Percentiles rank a stretch among this genome's conserved stretches.
phyloP scores from a whole-genome alignment of 2,329 filamentous ascomycete species.

The Penicillium sp. region DNA sequence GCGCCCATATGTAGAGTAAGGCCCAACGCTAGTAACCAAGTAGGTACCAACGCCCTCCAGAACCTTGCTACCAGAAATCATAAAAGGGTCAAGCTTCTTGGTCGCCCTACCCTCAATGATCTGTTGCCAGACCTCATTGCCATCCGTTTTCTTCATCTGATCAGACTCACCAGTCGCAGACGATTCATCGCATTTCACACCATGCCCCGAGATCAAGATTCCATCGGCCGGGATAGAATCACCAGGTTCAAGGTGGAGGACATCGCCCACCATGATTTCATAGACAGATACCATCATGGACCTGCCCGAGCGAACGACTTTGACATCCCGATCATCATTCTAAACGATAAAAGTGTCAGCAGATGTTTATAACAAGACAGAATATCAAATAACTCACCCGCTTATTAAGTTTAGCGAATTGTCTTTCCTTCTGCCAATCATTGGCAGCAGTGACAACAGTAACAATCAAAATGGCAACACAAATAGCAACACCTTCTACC shows the following conservation, averaged over 20 bases:
- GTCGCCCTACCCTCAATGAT: conserved; percentile 54
- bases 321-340: conserved; percentile 66
- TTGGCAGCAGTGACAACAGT: conserved; percentile 64
- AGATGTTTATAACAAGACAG: neutral
- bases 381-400: conserved; percentile 29
- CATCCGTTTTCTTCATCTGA: conserved; percentile 65
- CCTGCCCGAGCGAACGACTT: conserved; percentile 67
- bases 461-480: conserved; percentile 64
- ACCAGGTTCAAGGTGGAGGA: conserved; percentile 68
- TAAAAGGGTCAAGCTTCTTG: conserved; percentile 65
- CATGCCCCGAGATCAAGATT: conserved; percentile 65
- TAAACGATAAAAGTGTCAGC: conserved; percentile 32
- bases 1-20: conserved; percentile 73
- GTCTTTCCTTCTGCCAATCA: conserved; percentile 68
- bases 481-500: conserved; percentile 68
- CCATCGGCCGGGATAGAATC: conserved; percentile 72
- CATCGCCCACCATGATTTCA: conserved; percentile 68
- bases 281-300: conserved; percentile 64
- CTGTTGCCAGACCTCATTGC: conserved; percentile 58
- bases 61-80: conserved; percentile 79
- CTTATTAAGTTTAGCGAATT: conserved; percentile 63
- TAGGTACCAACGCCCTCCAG: conserved; percentile 76
- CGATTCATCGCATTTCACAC: conserved; percentile 71
- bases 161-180: conserved; percentile 74
- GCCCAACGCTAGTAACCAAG: conserved; percentile 70